phyloP scores from a whole-genome alignment of 164 flowering plant genomes.

The Cinnamomum chago region DNA sequence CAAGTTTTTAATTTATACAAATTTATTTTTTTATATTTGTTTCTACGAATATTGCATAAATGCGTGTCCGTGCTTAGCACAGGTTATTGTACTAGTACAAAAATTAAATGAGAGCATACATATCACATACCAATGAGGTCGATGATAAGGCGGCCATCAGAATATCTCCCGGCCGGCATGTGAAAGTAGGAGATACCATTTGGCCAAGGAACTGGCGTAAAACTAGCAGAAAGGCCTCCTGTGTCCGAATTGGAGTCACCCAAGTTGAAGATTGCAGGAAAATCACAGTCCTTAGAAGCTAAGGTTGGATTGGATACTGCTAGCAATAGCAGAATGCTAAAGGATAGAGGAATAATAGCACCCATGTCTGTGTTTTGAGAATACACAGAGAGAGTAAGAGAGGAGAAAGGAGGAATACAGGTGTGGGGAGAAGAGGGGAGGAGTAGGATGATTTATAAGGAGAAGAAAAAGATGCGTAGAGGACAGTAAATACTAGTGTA shows the following conservation, averaged over 20 bases:
- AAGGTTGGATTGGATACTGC: neutral
- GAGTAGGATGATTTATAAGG: no score
- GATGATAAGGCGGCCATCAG: constrained; percentile 43
- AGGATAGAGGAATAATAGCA: neutral
- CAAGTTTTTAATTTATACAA: no score
- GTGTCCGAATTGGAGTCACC: constrained; percentile 65
- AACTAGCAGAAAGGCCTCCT: constrained; percentile 47
- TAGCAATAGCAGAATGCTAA: neutral
- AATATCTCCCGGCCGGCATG: constrained; percentile 40
- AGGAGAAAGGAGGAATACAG: neutral
- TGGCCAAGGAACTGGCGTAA: constrained; percentile 31
- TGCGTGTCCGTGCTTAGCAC: no score
- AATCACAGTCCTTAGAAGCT: neutral
- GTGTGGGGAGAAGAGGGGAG: neutral
- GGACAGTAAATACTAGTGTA: no score
- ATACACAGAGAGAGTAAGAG: neutral
- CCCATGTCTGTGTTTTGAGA: neutral
- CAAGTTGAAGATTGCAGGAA: constrained; percentile 37
- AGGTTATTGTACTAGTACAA: no score
- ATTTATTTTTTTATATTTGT: no score
- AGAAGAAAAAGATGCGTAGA: neutral
- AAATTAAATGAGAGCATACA: no score
- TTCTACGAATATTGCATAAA: no score
- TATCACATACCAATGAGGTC: constrained; percentile 2
- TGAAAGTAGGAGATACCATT: constrained; percentile 39